Evolutionary conservation across 345 rosid genomes (phyloP).

Genomic region (Melaleuca alternifolia): DNA sequence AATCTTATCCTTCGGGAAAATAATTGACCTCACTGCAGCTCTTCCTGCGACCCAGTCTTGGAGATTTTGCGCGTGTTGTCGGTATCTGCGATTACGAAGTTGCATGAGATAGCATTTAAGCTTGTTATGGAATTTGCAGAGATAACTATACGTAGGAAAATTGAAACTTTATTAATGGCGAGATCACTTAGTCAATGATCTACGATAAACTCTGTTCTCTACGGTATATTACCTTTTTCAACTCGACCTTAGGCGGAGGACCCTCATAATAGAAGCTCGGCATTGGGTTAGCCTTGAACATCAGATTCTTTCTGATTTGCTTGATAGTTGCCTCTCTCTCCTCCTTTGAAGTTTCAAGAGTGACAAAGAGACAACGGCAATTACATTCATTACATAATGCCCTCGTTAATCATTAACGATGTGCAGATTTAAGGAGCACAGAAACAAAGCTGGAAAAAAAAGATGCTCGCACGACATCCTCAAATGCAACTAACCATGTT

Average conservation of each 20-base stretch:
- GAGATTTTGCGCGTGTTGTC: conserved; percentile 79
- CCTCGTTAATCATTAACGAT: background rate
- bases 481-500: conserved; percentile 36
- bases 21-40: background rate
- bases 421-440: background rate
- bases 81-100: conserved; percentile 39
- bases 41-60: conserved; percentile 64
- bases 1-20: background rate
- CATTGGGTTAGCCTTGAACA: conserved; percentile 75
- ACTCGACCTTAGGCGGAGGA: conserved; percentile 77
- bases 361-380: background rate
- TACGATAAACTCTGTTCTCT: background rate
- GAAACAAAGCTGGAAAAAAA: background rate
- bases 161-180: background rate
- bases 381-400: background rate
- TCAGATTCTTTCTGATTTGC: conserved; percentile 70
- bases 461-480: background rate
- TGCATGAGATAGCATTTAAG: background rate
- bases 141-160: background rate
- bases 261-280: conserved; percentile 82
- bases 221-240: conserved; percentile 51
- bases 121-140: background rate
- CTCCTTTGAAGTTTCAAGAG: conserved; percentile 32
- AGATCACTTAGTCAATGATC: background rate
- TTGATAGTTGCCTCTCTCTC: conserved; percentile 79